Base-by-base conservation (phyloP, 2,329 filamentous ascomycete species). In the Nemania sp. region DNA sequence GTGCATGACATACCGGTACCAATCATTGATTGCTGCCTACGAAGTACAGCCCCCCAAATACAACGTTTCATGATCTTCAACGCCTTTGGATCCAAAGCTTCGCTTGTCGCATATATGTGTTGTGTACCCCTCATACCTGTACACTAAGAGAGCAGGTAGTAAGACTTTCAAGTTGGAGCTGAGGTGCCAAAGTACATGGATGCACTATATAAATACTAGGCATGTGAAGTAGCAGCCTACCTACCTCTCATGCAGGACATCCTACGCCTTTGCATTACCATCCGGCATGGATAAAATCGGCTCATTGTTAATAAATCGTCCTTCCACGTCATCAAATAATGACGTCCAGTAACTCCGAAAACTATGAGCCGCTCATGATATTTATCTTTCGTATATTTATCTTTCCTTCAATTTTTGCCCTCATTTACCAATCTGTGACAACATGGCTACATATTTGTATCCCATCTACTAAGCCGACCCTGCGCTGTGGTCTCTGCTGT, bases 41-140 rank as follows among this genome's bases (percentile, higher is more conserved):
- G 6, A 41, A n/a, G 24, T 39, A 22, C 17, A 30, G 43, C 39
- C 40, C 42, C 40, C 43, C 23, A 46, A 55, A 59, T 57, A 59
- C 57, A 57, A 60, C 57, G 57, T 60, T 60, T 52, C 57, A 60
- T 60, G 57, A 57, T 54, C 53, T 33, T 33, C 54, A 50, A 44
- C 14, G 26, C 41, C n/a, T n/a, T n/a, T n/a, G n/a, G n/a, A 26
- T 44, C 23, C 17, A 4, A 40, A 34, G 36, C 28, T 31, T 14
- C n/a, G 8, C 20, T 3, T 9, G 9, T 20, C 24, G n/a, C 28
- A 31, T 22, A 22, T 15, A n/a, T 28, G 43, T 43, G 15, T 15
- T 12, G 26, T 31, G 28, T 20, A n/a, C n/a, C n/a, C n/a, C n/a
- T n/a, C n/a, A n/a, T n/a, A n/a, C n/a, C n/a, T n/a, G n/a, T n/a